Conservation (phyloP, 352 stramenopile species). For the Pythium dissotocum region DNA sequence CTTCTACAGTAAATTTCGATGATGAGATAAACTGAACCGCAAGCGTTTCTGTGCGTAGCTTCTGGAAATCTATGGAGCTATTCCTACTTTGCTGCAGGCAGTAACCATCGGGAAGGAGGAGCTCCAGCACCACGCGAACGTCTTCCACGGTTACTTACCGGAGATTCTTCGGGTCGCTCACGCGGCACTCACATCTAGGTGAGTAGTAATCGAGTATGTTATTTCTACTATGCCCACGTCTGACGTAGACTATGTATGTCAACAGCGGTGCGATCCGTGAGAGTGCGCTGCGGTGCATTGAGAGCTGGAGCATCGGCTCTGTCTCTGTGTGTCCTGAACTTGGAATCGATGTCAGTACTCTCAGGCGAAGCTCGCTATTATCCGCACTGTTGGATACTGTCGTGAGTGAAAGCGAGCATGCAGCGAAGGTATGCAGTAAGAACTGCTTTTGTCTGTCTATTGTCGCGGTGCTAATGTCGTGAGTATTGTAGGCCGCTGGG, state of each 20-base stretch:
- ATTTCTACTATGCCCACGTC: neutral
- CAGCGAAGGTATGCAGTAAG: neutral
- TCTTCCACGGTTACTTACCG: conserved; percentile 13
- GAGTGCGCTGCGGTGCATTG: conserved; percentile 58
- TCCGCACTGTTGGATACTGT: conserved; percentile 10
- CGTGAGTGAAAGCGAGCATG: neutral
- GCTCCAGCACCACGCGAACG: neutral
- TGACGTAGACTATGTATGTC: neutral
- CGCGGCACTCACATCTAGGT: conserved; percentile 8
- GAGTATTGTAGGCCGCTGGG: conserved; percentile 45
- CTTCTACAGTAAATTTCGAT: neutral
- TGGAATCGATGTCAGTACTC: conserved; percentile 11
- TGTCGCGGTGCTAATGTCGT: neutral
- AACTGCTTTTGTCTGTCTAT: neutral
- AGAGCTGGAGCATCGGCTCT: conserved; percentile 66
- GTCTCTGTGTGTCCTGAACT: conserved; percentile 35
- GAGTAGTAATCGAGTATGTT: neutral
- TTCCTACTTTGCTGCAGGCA: conserved; percentile 20
- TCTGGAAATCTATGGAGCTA: conserved; percentile 29
- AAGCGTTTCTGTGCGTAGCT: conserved; percentile 7
- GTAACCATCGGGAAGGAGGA: neutral
- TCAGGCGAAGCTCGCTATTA: conserved; percentile 13
- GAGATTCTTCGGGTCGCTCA: conserved; percentile 16
- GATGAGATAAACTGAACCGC: neutral
- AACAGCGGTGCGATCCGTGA: conserved; percentile 18